phyloP scores from a whole-genome alignment of 768 basidiomycete species.

The Xerocomus brunneocitrinus region DNA sequence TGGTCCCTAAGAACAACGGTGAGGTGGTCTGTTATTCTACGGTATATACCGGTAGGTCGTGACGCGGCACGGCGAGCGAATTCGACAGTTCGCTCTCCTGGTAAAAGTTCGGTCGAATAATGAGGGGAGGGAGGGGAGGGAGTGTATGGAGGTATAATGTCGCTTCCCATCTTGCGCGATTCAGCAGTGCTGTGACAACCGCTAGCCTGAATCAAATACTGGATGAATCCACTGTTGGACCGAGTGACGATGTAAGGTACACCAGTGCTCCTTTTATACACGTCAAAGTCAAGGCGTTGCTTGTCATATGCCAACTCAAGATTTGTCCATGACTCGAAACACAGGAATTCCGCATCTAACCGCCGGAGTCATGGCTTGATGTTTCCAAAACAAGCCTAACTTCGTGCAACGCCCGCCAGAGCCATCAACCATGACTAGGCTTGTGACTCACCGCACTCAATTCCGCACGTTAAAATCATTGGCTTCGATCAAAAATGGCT shows the following conservation, averaged over 20 bases:
- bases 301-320: neutral
- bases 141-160: constrained; percentile 50
- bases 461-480: too few species aligned
- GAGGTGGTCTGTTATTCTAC: constrained; percentile 27
- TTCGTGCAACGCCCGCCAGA: too few species aligned
- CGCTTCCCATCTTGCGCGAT: constrained; percentile 4
- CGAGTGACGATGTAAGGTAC: neutral
- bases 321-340: neutral
- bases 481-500: neutral
- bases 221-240: neutral
- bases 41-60: constrained; percentile 18
- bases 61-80: constrained; percentile 30
- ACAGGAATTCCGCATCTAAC: neutral
- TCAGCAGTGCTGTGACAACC: neutral
- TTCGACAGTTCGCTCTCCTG: constrained; percentile 49
- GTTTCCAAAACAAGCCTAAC: too few species aligned
- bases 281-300: neutral
- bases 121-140: constrained; percentile 48
- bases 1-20: constrained; percentile 24
- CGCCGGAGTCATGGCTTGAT: too few species aligned
- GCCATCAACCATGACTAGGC: too few species aligned
- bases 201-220: neutral
- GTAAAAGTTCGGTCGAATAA: constrained; percentile 49
- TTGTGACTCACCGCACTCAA: too few species aligned
- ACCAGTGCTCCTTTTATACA: neutral